A percentile compares a stretch with the other conserved stretches of the same genome.
phyloP scores from a whole-genome alignment of 2,329 filamentous ascomycete genomes.

The Biscogniauxia sp. region DNA sequence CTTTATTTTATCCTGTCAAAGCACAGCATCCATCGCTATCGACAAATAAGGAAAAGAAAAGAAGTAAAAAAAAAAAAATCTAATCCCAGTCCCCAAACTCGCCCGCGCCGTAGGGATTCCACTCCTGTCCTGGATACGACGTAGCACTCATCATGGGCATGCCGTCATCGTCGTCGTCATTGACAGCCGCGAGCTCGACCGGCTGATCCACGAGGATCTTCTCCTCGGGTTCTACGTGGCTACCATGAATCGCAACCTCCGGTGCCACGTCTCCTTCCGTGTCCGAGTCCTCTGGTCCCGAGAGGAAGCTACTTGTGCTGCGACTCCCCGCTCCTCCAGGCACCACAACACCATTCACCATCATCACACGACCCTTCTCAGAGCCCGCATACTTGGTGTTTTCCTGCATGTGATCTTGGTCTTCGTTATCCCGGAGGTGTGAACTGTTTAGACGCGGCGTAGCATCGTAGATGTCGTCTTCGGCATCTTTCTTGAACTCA shows the following conservation, averaged over 20 bases:
- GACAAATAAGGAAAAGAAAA: too few relatives aligned
- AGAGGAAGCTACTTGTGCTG: conserved; percentile 11
- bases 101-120: conserved; percentile 43
- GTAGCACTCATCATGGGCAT: conserved; percentile 51
- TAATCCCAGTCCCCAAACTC: conserved; percentile 35
- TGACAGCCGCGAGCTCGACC: conserved; percentile 31
- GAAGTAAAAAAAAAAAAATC: too few relatives aligned
- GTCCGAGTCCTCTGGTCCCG: conserved; percentile 15
- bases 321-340: background rate
- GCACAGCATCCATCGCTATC: too few relatives aligned
- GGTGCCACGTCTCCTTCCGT: conserved; percentile 11
- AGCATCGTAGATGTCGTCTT: conserved; percentile 32
- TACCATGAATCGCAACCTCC: conserved; percentile 4
- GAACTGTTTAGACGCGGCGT: conserved; percentile 24
- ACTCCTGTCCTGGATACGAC: conserved; percentile 57
- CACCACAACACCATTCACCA: conserved; percentile 6
- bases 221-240: conserved; percentile 32
- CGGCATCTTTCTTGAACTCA: conserved; percentile 8
- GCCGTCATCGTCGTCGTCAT: conserved; percentile 37
- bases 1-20: too few relatives aligned
- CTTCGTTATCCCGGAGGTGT: background rate
- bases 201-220: conserved; percentile 35
- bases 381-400: conserved; percentile 26
- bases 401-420: conserved; percentile 8
- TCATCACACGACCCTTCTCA: conserved; percentile 13